phyloP scores from a whole-genome alignment of 1,139 yeast species.

The Candida sojae region DNA sequence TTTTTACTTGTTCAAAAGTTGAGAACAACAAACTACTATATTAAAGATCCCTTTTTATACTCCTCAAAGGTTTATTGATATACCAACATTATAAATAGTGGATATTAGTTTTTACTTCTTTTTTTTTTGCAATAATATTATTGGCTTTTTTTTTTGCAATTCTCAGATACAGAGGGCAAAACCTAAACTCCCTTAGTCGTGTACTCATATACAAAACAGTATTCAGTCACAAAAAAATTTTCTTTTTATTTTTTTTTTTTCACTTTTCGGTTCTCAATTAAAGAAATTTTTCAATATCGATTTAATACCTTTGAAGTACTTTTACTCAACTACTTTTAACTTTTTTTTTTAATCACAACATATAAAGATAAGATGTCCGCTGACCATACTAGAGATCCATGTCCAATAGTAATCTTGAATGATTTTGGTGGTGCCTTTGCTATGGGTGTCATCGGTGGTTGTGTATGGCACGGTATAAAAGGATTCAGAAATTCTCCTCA shows the following conservation, averaged over 20 bases:
- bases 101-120: too few species aligned
- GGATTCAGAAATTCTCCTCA: conserved; percentile 98
- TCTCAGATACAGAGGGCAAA: background rate
- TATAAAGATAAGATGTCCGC: conserved; percentile 61
- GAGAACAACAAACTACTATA: background rate
- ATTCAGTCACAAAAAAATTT: background rate
- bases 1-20: too few species aligned
- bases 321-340: background rate
- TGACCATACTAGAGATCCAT: conserved; percentile 98
- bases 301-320: background rate
- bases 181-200: background rate
- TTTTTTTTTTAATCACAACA: background rate
- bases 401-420: conserved; percentile 92
- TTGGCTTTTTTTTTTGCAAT: background rate
- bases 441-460: conserved; percentile 98
- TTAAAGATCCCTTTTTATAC: background rate
- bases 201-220: background rate
- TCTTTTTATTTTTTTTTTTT: background rate
- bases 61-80: background rate
- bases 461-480: conserved; percentile 98
- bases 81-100: background rate
- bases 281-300: background rate
- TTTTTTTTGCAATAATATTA: background rate
- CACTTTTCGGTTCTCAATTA: background rate
- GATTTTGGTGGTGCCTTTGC: conserved; percentile 99